phyloP scores from a whole-genome alignment of 495 filamentous ascomycete species.

The Neurospora discreta region DNA sequence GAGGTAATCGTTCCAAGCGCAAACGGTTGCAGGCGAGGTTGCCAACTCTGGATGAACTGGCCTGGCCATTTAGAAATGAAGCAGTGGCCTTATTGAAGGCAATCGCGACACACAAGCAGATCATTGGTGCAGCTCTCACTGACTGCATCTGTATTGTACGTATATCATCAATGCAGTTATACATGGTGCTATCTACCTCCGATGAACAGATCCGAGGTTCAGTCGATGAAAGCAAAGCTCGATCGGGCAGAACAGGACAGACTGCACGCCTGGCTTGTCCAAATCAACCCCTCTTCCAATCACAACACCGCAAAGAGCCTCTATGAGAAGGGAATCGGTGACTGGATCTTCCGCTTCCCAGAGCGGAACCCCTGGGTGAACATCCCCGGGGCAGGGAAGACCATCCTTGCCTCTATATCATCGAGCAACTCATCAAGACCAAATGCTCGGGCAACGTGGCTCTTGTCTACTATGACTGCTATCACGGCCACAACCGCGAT shows the following conservation, averaged over 20 bases:
- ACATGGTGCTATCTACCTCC: neutral
- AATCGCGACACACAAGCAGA: constrained; percentile 16
- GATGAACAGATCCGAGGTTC: neutral
- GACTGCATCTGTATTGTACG: neutral
- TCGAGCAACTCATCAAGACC: constrained; percentile 10
- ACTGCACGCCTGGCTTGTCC: neutral
- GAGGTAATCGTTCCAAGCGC: accelerated
- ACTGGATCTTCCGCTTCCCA: constrained; percentile 11
- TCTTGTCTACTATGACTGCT: constrained; percentile 31
- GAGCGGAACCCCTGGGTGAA: constrained; percentile 16
- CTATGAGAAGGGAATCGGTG: constrained; percentile 9
- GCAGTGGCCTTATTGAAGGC: constrained; percentile 13
- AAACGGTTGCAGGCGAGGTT: neutral
- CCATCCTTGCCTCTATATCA: constrained; percentile 25
- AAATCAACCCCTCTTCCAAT: constrained; percentile 4
- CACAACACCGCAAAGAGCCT: constrained; percentile 8
- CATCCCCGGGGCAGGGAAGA: constrained; percentile 34
- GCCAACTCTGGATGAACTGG: neutral
- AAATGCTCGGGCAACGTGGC: constrained; percentile 9
- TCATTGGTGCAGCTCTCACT: constrained; percentile 2
- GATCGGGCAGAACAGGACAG: neutral
- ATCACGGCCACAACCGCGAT: constrained; percentile 23
- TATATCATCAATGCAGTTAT: neutral
- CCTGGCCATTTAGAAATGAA: constrained; percentile 17
- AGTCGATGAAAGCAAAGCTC: neutral